Percentiles rank a stretch among this genome's conserved stretches.
Conservation (phyloP, 2,329 filamentous ascomycete species). For the Uncinocarpus reesii region DNA sequence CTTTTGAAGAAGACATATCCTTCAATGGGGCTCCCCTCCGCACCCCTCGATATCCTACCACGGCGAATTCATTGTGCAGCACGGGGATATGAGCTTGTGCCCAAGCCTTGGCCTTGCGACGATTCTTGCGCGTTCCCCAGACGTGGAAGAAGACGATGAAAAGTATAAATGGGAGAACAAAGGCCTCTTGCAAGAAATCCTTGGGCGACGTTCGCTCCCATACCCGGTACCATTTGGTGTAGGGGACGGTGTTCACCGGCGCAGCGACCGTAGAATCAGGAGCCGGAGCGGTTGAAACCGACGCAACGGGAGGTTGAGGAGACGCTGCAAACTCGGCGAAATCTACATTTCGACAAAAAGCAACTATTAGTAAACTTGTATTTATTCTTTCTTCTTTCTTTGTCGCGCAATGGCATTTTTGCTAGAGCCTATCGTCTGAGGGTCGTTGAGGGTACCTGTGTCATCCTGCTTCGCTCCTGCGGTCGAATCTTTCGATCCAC, state of each 20-base stretch:
- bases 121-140: conserved; percentile 70
- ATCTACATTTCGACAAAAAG: conserved; percentile 6
- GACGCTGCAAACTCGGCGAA: conserved; percentile 16
- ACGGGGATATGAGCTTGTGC: conserved; percentile 60
- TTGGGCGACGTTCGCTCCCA: conserved; percentile 76
- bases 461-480: conserved; percentile 22
- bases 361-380: conserved; percentile 8
- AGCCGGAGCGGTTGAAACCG: conserved; percentile 33
- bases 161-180: conserved; percentile 65
- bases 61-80: conserved; percentile 71
- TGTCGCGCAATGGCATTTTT: not conserved
- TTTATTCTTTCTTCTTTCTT: not conserved
- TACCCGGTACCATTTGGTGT: conserved; percentile 92
- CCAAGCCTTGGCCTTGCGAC: conserved; percentile 70
- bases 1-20: conserved; percentile 17
- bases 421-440: not conserved
- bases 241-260: conserved; percentile 50
- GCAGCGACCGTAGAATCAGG: conserved; percentile 34
- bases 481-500: conserved; percentile 21
- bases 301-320: conserved; percentile 4
- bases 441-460: conserved; percentile 10
- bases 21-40: conserved; percentile 40
- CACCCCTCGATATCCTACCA: conserved; percentile 64
- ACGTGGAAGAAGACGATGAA: conserved; percentile 69
- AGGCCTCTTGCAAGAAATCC: conserved; percentile 81